A percentile compares a stretch with the other conserved stretches of the same genome.
Evolutionary conservation across 345 rosid species (phyloP).

Genomic region (Murraya koenigii): DNA sequence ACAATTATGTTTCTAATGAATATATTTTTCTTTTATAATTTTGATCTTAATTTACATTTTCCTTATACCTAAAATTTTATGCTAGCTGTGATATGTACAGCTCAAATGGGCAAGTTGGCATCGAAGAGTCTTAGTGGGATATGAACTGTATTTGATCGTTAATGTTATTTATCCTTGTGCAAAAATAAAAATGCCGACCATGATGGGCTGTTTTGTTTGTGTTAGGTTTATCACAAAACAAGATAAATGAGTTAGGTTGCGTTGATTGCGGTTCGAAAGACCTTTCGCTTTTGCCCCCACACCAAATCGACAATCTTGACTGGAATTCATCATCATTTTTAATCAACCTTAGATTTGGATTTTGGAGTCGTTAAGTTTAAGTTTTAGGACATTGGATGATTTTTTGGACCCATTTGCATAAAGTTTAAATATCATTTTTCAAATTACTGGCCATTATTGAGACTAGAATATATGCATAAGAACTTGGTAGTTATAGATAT

Average conservation of each 20-base stretch:
- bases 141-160: conserved; percentile 17
- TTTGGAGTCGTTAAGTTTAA: conserved; percentile 24
- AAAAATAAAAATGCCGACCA: neutral
- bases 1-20: neutral
- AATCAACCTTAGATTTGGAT: neutral
- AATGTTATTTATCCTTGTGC: neutral
- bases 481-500: neutral
- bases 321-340: neutral
- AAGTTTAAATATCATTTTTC: neutral
- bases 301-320: conserved; percentile 23
- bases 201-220: conserved; percentile 2
- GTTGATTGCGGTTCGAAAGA: conserved; percentile 35
- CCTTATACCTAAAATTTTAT: neutral
- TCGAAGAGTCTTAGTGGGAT: conserved; percentile 16
- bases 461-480: too few relatives aligned
- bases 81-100: neutral
- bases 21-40: neutral
- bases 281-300: conserved; percentile 6
- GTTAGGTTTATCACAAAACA: neutral
- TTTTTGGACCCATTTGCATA: conserved; percentile 8
- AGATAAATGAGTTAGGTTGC: conserved; percentile 20
- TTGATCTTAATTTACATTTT: too few relatives aligned
- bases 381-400: neutral
- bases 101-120: neutral
- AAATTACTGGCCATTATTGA: neutral